A percentile compares a stretch with the other conserved stretches of the same genome.
phyloP scores from a whole-genome alignment of 2,329 filamentous ascomycete species.

The Colletotrichum sp. region DNA sequence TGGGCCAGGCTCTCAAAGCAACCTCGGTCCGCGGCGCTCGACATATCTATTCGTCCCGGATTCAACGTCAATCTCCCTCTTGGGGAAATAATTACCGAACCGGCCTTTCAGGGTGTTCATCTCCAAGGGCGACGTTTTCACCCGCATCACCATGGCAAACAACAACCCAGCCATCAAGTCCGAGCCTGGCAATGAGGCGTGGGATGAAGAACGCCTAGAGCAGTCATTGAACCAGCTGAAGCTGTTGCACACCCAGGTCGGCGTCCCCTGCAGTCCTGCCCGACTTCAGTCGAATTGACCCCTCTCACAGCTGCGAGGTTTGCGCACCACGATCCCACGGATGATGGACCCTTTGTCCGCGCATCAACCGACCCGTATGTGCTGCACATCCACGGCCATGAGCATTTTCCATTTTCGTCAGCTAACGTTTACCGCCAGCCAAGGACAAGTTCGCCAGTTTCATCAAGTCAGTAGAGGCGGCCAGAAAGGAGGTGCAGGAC shows the following conservation, averaged over 20 bases:
- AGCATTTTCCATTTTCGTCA: not conserved
- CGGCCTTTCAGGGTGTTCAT: not conserved
- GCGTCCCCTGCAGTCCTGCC: not conserved
- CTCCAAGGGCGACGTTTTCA: not conserved
- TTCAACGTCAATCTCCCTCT: not conserved
- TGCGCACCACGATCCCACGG: conserved; percentile 54
- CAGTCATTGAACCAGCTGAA: conserved; percentile 56
- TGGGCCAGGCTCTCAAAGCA: not conserved
- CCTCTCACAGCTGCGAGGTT: conserved; percentile 44
- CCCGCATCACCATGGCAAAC: conserved; percentile 14
- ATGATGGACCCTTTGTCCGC: conserved; percentile 57
- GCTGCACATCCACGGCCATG: not conserved
- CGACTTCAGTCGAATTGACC: conserved; percentile 1
- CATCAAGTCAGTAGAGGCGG: conserved; percentile 50
- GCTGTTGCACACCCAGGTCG: conserved; percentile 60
- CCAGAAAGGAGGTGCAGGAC: conserved; percentile 56
- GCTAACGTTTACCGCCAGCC: conserved; percentile 43
- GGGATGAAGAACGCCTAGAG: conserved; percentile 56
- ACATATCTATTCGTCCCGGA: not conserved
- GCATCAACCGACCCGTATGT: conserved; percentile 57
- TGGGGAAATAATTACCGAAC: not conserved
- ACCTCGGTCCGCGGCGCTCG: not conserved
- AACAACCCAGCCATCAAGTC: conserved; percentile 3
- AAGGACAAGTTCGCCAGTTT: conserved; percentile 54
- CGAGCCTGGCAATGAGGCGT: conserved; percentile 32